These are phyloP conservation scores for Neonectria sp. DNA, from an alignment of 2,329 filamentous ascomycete species.

Conservation along the genomic window DNA sequence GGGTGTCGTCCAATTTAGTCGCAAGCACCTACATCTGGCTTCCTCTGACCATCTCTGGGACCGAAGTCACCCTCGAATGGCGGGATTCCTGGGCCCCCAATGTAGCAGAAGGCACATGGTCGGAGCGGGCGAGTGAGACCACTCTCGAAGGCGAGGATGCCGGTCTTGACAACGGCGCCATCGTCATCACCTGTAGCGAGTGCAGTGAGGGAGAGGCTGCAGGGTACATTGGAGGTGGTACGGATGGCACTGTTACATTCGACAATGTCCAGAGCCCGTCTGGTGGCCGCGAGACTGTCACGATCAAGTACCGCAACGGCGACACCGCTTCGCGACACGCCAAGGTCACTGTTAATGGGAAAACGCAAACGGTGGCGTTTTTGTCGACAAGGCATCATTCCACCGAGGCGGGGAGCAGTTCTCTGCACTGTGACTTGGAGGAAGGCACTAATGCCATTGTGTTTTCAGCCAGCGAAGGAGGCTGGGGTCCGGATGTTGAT, in stretches of 20 bases:
- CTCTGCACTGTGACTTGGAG: constrained; percentile 64
- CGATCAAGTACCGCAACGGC: constrained; percentile 70
- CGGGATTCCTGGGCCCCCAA: constrained; percentile 70
- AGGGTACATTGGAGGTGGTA: constrained; percentile 68
- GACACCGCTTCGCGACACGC: constrained; percentile 68
- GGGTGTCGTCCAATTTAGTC: constrained; percentile 72
- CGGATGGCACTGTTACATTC: not conserved
- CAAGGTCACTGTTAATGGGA: constrained; percentile 70
- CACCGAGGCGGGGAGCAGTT: constrained; percentile 58
- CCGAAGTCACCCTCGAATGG: constrained; percentile 61
- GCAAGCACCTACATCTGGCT: constrained; percentile 77
- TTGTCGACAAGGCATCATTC: constrained; percentile 61
- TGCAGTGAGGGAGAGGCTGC: constrained; percentile 66
- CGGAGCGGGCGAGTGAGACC: constrained; percentile 48
- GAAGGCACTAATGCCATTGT: constrained; percentile 65
- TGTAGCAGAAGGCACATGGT: constrained; percentile 59
- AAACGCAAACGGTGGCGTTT: constrained; percentile 67
- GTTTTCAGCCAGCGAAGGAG: constrained; percentile 58
- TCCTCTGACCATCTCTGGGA: constrained; percentile 68
- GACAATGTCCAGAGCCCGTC: constrained; percentile 58
- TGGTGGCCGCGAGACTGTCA: constrained; percentile 62
- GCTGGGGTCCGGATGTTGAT: constrained; percentile 61
- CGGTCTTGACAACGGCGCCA: constrained; percentile 62
- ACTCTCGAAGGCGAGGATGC: constrained; percentile 67
- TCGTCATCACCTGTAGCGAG: constrained; percentile 61